A percentile compares a stretch with the other conserved stretches of the same genome.
phyloP scores from a whole-genome alignment of 2,329 filamentous ascomycete genomes.

The Hypoxylon rubiginosum region DNA sequence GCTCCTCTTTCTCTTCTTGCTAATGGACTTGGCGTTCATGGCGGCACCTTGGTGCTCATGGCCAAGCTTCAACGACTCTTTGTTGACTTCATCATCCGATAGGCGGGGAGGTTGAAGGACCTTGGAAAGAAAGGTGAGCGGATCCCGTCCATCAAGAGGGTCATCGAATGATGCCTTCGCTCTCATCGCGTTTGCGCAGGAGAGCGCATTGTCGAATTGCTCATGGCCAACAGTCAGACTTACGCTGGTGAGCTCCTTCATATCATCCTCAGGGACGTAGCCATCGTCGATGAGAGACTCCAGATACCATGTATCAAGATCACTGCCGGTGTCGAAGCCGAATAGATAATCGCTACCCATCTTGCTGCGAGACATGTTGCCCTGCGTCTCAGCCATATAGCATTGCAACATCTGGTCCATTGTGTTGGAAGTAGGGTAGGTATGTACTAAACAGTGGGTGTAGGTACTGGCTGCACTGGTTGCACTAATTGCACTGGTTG shows the following conservation, averaged over 20 bases:
- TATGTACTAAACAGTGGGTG: neutral
- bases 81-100: neutral
- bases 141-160: slow-evolving; percentile 47
- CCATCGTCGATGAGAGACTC: slow-evolving; percentile 45
- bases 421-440: neutral
- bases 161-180: slow-evolving; percentile 37
- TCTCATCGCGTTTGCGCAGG: slow-evolving; percentile 49
- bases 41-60: neutral
- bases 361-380: slow-evolving; percentile 14
- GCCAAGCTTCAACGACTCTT: neutral
- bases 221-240: slow-evolving; percentile 53
- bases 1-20: slow-evolving; percentile 16
- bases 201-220: slow-evolving; percentile 53
- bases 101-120: slow-evolving; percentile 21
- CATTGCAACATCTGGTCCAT: slow-evolving; percentile 33
- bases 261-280: slow-evolving; percentile 43
- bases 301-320: slow-evolving; percentile 48
- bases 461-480: neutral
- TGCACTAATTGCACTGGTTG: neutral
- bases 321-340: slow-evolving; percentile 51
- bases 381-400: slow-evolving; percentile 17
- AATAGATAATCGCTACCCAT: slow-evolving; percentile 49
- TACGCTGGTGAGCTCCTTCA: slow-evolving; percentile 46
- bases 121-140: slow-evolving; percentile 44
- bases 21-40: neutral